phyloP scores from a whole-genome alignment of 768 basidiomycete species.

The Crepidotus variabilis region DNA sequence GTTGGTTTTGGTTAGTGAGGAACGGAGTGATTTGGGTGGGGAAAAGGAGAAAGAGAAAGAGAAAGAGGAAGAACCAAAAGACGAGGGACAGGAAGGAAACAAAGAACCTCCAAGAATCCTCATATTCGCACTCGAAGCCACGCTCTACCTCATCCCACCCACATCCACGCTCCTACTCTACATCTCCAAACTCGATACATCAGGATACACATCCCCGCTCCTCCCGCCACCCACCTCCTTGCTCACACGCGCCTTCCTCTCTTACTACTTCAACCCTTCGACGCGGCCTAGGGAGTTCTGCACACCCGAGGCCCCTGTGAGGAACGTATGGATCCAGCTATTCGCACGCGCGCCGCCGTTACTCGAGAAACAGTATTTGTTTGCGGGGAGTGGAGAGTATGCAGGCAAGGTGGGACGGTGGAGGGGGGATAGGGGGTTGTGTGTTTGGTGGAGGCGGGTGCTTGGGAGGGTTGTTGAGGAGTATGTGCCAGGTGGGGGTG shows the following conservation, averaged over 20 bases:
- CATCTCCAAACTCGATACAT: constrained; percentile 92
- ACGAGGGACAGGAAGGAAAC: neutral
- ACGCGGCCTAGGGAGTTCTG: constrained; percentile 49
- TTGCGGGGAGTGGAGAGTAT: constrained; percentile 79
- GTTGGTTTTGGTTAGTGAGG: constrained; percentile 74
- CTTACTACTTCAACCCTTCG: constrained; percentile 57
- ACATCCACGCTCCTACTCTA: constrained; percentile 76
- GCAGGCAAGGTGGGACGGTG: constrained; percentile 55
- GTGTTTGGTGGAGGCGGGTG: constrained; percentile 90
- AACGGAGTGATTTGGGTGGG: constrained; percentile 10
- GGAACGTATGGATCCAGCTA: constrained; percentile 75
- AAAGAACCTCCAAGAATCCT: constrained; percentile 49
- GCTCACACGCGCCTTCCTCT: constrained; percentile 65
- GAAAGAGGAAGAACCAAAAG: too few relatives aligned
- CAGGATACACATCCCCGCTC: constrained; percentile 55
- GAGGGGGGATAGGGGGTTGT: constrained; percentile 73
- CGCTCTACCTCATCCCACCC: constrained; percentile 67
- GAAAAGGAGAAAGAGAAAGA: too few relatives aligned
- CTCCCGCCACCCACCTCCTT: constrained; percentile 64
- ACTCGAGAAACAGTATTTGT: constrained; percentile 78
- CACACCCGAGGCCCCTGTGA: constrained; percentile 21
- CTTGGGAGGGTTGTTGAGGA: constrained; percentile 52
- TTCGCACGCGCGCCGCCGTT: constrained; percentile 71
- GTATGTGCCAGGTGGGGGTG: constrained; percentile 3
- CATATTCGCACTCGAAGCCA: constrained; percentile 77